These are phyloP conservation scores for Fusarium proliferatum DNA, from an alignment of 2,329 filamentous ascomycete genomes.

Conservation along the genomic window DNA sequence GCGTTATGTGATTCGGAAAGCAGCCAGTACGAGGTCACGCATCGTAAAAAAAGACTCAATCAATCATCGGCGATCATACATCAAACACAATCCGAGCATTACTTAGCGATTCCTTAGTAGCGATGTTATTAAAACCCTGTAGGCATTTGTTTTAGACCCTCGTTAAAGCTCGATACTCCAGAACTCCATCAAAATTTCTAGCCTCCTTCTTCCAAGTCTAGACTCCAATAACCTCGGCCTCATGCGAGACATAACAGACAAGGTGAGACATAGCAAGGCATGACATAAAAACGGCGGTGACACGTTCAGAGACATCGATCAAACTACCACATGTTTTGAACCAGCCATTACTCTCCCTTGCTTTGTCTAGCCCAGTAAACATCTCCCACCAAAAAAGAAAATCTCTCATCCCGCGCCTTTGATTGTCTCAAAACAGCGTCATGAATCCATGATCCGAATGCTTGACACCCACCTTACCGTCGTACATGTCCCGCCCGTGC, in stretches of 20 bases:
- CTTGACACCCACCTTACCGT: slow-evolving; percentile 25
- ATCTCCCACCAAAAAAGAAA: not conserved
- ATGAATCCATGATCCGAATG: slow-evolving; percentile 12
- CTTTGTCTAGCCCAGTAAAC: slow-evolving; percentile 27
- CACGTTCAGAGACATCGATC: slow-evolving; percentile 24
- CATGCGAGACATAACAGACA: slow-evolving; percentile 22
- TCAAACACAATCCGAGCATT: slow-evolving; percentile 1
- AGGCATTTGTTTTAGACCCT: slow-evolving; percentile 16
- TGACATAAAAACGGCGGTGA: slow-evolving; percentile 35
- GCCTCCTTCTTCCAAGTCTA: slow-evolving; percentile 16
- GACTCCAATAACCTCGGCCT: not conserved
- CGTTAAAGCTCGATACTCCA: slow-evolving; percentile 10
- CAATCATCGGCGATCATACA: slow-evolving; percentile 1
- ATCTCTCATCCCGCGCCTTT: slow-evolving; percentile 4
- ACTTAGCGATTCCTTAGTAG: not conserved
- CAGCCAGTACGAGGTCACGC: slow-evolving; percentile 12
- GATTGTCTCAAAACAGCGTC: slow-evolving; percentile 20
- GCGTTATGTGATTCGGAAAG: slow-evolving; percentile 16
- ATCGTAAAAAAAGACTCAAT: not conserved
- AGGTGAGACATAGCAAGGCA: slow-evolving; percentile 34
- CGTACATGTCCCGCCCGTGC: slow-evolving; percentile 48
- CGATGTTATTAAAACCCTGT: slow-evolving; percentile 4
- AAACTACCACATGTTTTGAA: slow-evolving; percentile 24
- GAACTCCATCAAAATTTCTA: slow-evolving; percentile 21
- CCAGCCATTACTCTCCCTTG: slow-evolving; percentile 22